phyloP scores from a whole-genome alignment of 1,284 basidiomycete species.

The Cryptococcus sp. region DNA sequence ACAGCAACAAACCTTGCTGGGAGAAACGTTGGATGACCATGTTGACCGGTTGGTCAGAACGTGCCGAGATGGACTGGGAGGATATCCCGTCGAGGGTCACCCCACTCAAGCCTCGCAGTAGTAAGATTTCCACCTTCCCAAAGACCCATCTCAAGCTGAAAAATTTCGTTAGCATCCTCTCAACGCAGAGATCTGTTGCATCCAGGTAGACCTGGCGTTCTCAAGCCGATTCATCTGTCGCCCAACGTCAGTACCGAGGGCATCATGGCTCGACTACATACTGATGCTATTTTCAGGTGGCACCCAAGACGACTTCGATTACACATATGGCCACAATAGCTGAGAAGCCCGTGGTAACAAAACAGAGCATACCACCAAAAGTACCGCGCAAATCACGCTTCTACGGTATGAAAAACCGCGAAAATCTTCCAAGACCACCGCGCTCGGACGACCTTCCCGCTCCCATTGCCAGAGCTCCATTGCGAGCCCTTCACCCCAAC shows the following conservation, averaged over 20 bases:
- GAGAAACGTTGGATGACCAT: constrained; percentile 46
- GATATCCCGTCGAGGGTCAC: constrained; percentile 25
- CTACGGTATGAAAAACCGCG: constrained; percentile 17
- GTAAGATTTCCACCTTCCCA: constrained; percentile 6
- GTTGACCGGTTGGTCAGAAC: constrained; percentile 34
- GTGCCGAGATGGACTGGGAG: constrained; percentile 39
- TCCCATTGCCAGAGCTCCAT: too few species aligned
- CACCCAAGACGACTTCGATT: too few species aligned
- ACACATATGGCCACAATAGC: too few species aligned
- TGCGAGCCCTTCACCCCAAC: too few species aligned
- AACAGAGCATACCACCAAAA: constrained; percentile 8
- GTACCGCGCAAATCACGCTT: constrained; percentile 10
- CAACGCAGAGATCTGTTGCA: background rate
- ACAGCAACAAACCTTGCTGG: constrained; percentile 39
- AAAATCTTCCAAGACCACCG: background rate
- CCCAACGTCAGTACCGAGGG: constrained; percentile 23
- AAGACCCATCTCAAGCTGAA: too few species aligned
- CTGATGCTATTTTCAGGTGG: too few species aligned
- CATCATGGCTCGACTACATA: too few species aligned
- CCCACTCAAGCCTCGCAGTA: constrained; percentile 9
- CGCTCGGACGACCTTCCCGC: too few species aligned
- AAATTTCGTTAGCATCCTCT: background rate
- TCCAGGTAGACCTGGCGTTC: background rate
- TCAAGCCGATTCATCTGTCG: constrained; percentile 32
- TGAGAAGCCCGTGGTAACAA: too few species aligned